phyloP scores from a whole-genome alignment of 2,329 filamentous ascomycete genomes.

The Aspergillus sp. region DNA sequence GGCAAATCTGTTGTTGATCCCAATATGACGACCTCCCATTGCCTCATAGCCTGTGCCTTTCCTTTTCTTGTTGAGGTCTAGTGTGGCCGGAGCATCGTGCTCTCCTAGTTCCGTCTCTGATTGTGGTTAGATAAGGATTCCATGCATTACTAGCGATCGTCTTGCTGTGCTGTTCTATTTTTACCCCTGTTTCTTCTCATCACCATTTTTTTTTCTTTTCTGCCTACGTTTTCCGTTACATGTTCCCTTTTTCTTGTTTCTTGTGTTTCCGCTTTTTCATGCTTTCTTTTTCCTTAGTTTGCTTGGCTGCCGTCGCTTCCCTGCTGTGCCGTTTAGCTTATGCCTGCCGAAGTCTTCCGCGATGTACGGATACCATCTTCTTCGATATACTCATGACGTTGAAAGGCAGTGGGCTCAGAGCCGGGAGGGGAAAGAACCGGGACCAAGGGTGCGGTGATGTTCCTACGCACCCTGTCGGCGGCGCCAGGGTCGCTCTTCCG shows the following conservation, averaged over 20 bases:
- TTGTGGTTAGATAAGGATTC: constrained; percentile 28
- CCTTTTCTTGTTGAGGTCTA: constrained; percentile 14
- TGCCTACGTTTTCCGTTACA: constrained; percentile 8
- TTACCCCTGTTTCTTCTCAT: constrained; percentile 7
- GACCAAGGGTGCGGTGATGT: background rate
- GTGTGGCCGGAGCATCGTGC: constrained; percentile 10
- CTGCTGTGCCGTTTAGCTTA: background rate
- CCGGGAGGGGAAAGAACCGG: background rate
- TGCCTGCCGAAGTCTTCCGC: background rate
- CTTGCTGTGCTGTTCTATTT: constrained; percentile 14
- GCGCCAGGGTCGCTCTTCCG: background rate
- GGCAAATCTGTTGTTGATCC: background rate
- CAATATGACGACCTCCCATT: constrained; percentile 30
- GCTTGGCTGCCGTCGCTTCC: background rate
- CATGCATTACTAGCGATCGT: constrained; percentile 31
- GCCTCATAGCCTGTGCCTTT: constrained; percentile 2
- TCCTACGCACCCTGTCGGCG: background rate
- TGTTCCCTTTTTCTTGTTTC: constrained; percentile 7
- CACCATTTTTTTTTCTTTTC: background rate
- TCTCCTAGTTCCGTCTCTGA: constrained; percentile 16
- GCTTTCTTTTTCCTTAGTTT: background rate
- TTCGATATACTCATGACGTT: constrained; percentile 4
- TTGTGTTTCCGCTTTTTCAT: background rate
- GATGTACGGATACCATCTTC: constrained; percentile 1
- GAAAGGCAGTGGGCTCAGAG: background rate